Conservation (phyloP, 2,329 filamentous ascomycete species). For the Nothophaeocryptopus gaeumannii region DNA sequence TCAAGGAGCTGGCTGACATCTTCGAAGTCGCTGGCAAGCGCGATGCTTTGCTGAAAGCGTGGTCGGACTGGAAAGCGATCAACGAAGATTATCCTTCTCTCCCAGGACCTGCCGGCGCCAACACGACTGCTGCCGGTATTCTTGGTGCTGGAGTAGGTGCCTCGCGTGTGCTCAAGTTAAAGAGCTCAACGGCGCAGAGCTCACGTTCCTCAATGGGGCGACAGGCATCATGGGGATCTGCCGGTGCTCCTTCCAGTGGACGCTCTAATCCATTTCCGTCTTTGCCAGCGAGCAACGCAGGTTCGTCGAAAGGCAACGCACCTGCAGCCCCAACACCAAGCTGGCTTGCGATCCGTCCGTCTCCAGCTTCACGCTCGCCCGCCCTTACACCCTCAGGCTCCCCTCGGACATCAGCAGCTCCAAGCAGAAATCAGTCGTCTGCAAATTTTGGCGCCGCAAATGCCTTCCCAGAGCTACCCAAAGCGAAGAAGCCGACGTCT, state of each 20-base stretch:
- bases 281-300: constrained; percentile 25
- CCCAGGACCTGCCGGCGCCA: constrained; percentile 69
- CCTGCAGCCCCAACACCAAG: constrained; percentile 22
- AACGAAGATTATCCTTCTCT: constrained; percentile 93
- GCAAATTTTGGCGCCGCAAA: constrained; percentile 44
- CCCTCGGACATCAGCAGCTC: constrained; percentile 32
- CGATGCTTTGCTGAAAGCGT: constrained; percentile 72
- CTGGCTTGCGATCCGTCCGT: constrained; percentile 33
- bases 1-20: constrained; percentile 88
- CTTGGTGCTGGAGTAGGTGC: constrained; percentile 55
- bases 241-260: constrained; percentile 23
- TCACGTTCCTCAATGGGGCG: constrained; percentile 58
- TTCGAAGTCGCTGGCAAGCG: constrained; percentile 80
- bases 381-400: constrained; percentile 28
- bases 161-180: constrained; percentile 63
- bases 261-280: constrained; percentile 27
- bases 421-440: constrained; percentile 37
- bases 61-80: constrained; percentile 93
- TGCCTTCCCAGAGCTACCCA: constrained; percentile 78
- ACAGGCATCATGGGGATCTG: constrained; percentile 57
- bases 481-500: constrained; percentile 66
- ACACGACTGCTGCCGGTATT: constrained; percentile 48
- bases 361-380: constrained; percentile 33
- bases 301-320: constrained; percentile 16
- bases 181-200: constrained; percentile 67